Evolutionary conservation across 352 stramenopile species (phyloP), one percentile per base, ranked within the genome.

Genomic region (Thalassiosira hispida): DNA sequence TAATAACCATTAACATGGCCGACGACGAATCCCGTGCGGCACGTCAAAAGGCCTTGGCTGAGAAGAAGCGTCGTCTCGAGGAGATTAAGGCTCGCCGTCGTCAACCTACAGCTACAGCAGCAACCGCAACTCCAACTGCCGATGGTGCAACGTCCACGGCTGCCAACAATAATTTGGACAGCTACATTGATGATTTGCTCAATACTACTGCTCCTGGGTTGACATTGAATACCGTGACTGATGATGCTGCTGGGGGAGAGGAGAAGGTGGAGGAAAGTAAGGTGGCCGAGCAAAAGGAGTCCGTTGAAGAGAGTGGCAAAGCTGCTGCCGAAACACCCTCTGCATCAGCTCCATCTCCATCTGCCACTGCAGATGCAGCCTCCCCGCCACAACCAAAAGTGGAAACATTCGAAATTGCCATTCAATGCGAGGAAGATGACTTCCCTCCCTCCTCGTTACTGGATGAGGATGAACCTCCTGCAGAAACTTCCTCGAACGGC

Each of bases 161-260:
- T 51, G 33, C 40, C 18, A 64, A 18, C 23, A 33, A 2, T 27
- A 88, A 90, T 78, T 73, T 93, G 38, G 88, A 92, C 57, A 80
- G 86, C 2, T 92, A 92, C 46, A 92, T 93, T 67, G 88, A 92
- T 64, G 79, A 75, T 38, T 76, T 93, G 35, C 73, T 93, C 20
- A 81, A 82, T 12, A 74, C 51, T 25, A 73, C 83, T 12, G 64
- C 73, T 53, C 51, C 79, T n/a, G 66, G 38, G 38, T 60, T 61
- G 38, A n/a, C 71, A 12, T 66, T 53, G 46, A 12, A 64, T 9
- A 11, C 73, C 16, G 51, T 46, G 18, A 27, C 44, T 31, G 52
- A 23, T 20, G 47, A 35, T 16, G 51, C 12, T 62, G 44, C 52
- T 42, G 62, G 22, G 38, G 40, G 52, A 12, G 65, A 40, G 33